phyloP scores from a whole-genome alignment of 2,329 filamentous ascomycete genomes.

The Neurospora sp. region DNA sequence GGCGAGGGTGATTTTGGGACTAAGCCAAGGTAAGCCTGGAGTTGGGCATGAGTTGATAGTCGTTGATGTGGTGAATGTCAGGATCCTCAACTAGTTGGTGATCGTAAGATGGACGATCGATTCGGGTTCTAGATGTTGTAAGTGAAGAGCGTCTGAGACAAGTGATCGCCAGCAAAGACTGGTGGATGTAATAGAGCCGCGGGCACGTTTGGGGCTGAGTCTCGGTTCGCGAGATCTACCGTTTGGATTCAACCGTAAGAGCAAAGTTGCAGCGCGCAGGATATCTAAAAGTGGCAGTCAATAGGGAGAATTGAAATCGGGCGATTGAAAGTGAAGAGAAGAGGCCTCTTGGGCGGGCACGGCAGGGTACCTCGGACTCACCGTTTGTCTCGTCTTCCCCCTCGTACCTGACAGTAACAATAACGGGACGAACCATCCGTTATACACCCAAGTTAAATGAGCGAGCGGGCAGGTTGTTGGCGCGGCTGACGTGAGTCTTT shows the following conservation, averaged over 20 bases:
- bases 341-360: too few relatives aligned
- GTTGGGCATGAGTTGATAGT: not conserved
- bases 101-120: not conserved
- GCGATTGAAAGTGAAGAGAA: too few relatives aligned
- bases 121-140: not conserved
- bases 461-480: not conserved
- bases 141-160: slow-evolving; percentile 9
- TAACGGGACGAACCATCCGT: too few relatives aligned
- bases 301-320: not conserved
- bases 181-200: not conserved
- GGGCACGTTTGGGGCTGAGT: not conserved
- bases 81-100: not conserved
- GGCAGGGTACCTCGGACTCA: not conserved
- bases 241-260: not conserved
- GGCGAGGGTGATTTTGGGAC: not conserved
- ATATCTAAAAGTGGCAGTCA: not conserved
- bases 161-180: slow-evolving; percentile 6
- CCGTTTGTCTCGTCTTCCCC: not conserved
- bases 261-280: not conserved
- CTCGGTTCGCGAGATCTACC: not conserved
- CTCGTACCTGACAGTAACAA: not conserved
- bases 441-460: not conserved
- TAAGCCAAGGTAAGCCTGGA: not conserved
- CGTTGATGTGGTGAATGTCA: not conserved
- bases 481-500: not conserved